Evolutionary conservation across 2,329 filamentous ascomycete species (phyloP).

Genomic region (Chrysosphaeria jannelii): DNA sequence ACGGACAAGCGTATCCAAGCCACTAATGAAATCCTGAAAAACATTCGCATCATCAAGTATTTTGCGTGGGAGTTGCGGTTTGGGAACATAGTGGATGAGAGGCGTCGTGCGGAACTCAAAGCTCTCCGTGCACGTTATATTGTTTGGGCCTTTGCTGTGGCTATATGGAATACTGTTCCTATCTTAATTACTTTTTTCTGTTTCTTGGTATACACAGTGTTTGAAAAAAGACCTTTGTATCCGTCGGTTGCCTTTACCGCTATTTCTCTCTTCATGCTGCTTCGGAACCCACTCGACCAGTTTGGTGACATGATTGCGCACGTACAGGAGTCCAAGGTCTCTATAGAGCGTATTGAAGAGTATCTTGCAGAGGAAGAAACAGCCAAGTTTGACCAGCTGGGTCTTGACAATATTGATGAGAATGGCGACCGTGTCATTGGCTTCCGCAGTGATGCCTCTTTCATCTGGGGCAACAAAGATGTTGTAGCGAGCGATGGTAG

Average conservation of each 20-base stretch:
- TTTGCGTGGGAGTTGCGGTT: slow-evolving; percentile 96
- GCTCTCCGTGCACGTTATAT: slow-evolving; percentile 60
- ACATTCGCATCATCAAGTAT: slow-evolving; percentile 97
- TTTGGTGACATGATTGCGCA: slow-evolving; percentile 96
- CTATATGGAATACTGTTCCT: slow-evolving; percentile 87
- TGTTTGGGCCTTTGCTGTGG: slow-evolving; percentile 73
- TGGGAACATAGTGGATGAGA: slow-evolving; percentile 61
- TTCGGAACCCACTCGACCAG: slow-evolving; percentile 80
- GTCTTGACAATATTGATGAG: slow-evolving; percentile 35
- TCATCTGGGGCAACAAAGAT: slow-evolving; percentile 59
- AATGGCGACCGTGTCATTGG: slow-evolving; percentile 48
- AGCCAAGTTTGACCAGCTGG: slow-evolving; percentile 72
- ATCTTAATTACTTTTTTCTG: slow-evolving; percentile 90
- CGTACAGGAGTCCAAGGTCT: slow-evolving; percentile 91
- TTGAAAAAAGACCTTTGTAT: slow-evolving; percentile 69
- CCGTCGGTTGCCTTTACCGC: slow-evolving; percentile 90
- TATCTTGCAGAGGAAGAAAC: slow-evolving; percentile 86
- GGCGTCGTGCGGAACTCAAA: slow-evolving; percentile 48
- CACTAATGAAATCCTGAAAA: slow-evolving; percentile 89
- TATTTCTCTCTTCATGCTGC: slow-evolving; percentile 78
- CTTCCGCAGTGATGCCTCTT: slow-evolving; percentile 44
- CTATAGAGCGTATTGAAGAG: slow-evolving; percentile 83
- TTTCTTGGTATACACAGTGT: slow-evolving; percentile 71
- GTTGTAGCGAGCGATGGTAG: slow-evolving; percentile 30
- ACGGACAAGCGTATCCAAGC: slow-evolving; percentile 90